A percentile compares a stretch with the other conserved stretches of the same genome.
phyloP scores from a whole-genome alignment of 352 stramenopile genomes.

The Pythium chondricola region DNA sequence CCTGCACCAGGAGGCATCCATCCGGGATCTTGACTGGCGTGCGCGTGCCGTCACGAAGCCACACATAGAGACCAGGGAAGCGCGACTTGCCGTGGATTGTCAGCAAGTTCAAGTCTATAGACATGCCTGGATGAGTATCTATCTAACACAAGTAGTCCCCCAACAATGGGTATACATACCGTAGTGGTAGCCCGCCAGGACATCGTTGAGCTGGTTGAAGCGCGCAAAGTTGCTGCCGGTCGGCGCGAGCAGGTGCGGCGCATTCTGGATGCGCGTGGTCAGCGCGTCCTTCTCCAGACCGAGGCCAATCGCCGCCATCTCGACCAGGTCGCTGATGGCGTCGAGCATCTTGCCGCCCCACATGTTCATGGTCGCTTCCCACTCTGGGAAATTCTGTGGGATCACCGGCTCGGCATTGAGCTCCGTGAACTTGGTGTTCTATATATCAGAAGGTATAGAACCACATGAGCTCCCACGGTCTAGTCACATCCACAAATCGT shows the following conservation, averaged over 20 bases:
- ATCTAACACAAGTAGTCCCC: neutral
- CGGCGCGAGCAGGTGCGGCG: conserved; percentile 86
- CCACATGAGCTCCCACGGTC: no score
- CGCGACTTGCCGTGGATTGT: conserved; percentile 92
- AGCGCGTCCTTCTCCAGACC: conserved; percentile 77
- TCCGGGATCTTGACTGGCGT: conserved; percentile 85
- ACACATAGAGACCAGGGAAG: conserved; percentile 89
- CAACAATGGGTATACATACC: conserved; percentile 7
- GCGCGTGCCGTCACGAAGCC: conserved; percentile 83
- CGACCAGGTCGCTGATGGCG: conserved; percentile 73
- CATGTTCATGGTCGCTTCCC: conserved; percentile 86
- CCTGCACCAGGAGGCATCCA: conserved; percentile 78
- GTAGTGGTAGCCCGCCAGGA: conserved; percentile 91
- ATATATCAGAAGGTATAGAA: neutral
- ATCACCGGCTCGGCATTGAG: conserved; percentile 87
- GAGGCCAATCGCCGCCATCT: conserved; percentile 85
- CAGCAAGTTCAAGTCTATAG: conserved; percentile 84
- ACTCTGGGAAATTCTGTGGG: conserved; percentile 81
- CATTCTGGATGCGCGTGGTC: conserved; percentile 70
- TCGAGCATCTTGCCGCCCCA: conserved; percentile 89
- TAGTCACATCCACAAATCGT: no score
- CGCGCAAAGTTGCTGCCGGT: conserved; percentile 86
- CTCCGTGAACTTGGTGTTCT: conserved; percentile 72
- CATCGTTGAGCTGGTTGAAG: conserved; percentile 76
- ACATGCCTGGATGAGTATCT: neutral